phyloP scores from a whole-genome alignment of 129 eudicot species.

The Flaveria bidentis region DNA sequence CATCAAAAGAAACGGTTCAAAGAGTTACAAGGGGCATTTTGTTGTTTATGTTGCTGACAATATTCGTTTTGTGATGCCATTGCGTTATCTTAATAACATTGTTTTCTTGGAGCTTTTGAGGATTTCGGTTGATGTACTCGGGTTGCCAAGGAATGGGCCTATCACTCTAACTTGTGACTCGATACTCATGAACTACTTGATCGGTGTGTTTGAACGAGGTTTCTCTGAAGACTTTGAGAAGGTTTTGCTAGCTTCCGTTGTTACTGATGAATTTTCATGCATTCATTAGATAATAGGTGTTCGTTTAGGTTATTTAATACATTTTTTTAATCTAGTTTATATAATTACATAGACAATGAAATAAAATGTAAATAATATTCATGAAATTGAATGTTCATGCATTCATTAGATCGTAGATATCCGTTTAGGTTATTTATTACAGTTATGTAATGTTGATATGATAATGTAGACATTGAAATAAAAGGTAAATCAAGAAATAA shows the following conservation, averaged over 20 bases:
- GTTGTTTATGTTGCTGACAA: conserved; percentile 54
- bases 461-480: neutral
- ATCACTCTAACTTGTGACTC: conserved; percentile 50
- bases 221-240: conserved; percentile 32
- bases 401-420: neutral
- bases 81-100: conserved; percentile 46
- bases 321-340: neutral
- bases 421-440: neutral
- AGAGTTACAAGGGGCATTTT: conserved; percentile 53
- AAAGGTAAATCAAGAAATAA: neutral
- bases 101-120: conserved; percentile 56
- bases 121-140: conserved; percentile 62
- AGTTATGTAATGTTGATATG: neutral
- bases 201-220: conserved; percentile 32
- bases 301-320: neutral
- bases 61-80: conserved; percentile 52
- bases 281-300: neutral
- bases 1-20: conserved; percentile 5
- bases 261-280: conserved; percentile 17
- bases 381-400: conserved; percentile 1
- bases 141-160: conserved; percentile 42
- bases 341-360: neutral
- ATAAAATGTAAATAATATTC: neutral
- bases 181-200: conserved; percentile 33
- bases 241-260: conserved; percentile 28